Conservation (phyloP, 495 filamentous ascomycete species). For the Xylaria flabelliformis region DNA sequence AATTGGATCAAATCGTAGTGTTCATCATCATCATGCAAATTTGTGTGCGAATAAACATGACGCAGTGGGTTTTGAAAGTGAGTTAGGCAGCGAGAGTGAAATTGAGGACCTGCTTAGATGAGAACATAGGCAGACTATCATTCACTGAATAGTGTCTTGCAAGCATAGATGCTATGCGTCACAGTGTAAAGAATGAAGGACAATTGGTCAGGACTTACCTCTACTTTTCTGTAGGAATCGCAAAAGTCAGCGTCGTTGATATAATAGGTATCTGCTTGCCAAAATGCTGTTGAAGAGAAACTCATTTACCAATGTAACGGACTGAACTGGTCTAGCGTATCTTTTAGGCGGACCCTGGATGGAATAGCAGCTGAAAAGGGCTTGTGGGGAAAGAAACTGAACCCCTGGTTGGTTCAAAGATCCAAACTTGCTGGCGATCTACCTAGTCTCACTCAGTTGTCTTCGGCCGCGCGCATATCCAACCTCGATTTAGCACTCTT, state of each 20-base stretch:
- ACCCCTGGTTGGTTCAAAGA: not conserved
- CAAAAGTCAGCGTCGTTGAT: not conserved
- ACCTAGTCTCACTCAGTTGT: not conserved
- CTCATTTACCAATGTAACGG: not conserved
- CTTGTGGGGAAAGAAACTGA: conserved; percentile 1
- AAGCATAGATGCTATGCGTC: not conserved
- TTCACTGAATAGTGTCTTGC: not conserved
- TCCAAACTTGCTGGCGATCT: not conserved
- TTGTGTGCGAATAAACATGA: not conserved
- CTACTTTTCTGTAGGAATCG: not conserved
- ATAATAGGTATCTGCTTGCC: not conserved
- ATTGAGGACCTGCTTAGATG: not conserved
- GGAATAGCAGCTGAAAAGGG: not conserved
- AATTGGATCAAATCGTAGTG: not conserved
- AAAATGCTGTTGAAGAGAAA: conserved; percentile 14
- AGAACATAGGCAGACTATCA: not conserved
- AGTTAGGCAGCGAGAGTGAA: not conserved
- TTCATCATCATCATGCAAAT: not conserved
- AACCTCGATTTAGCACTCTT: not conserved
- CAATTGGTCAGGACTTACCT: not conserved
- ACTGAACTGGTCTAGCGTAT: not conserved
- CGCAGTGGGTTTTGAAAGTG: not conserved
- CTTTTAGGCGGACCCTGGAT: not conserved
- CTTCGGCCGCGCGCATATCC: not conserved
- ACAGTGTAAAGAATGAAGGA: not conserved